Evolutionary conservation across 2,329 filamentous ascomycete species (phyloP), one percentile per base, ranked within the genome.

Genomic region (Aspergillus arachidicola): DNA sequence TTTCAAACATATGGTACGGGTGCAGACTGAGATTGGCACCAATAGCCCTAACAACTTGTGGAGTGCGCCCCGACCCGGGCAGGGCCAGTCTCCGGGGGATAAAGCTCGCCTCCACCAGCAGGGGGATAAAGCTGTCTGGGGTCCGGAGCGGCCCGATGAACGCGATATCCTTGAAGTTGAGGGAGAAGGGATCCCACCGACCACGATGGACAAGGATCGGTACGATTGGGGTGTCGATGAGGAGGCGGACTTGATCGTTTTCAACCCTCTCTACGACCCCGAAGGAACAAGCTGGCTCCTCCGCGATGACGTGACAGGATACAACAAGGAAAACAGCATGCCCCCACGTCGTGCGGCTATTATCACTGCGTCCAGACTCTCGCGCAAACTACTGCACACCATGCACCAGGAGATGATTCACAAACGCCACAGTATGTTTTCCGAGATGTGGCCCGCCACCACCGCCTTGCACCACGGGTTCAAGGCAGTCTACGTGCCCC

Each of bases 371-470:
- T 91, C 91, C 0, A 88, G 94, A 59, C 90, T 98, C 80, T 95
- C 91, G 14, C 88, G 89, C 56, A 88, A 88, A 54, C 87, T 97
- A 55, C 84, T 98, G 16, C 82, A 89, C 65, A 90, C 90, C 21
- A 98, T 98, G 94, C 94, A 98, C 81, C 86, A 88, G 60, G 93
- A 97, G 81, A 97, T 94, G 4, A 88, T 89, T 34, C 86, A 92
- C 71, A 89, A 90, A 73, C 94, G 93, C 71, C 91, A 96, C 78
- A 91, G 92, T 67, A 96, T 95, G 82, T 96, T 96, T 76, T 92
- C 93, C 0, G 94, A 98, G 78, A 97, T 97, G 94, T 97, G 93
- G 93, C 92, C 94, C 0, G 90, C 90, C 1, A 95, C 91, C 0
- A 89, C 92, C 1, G 92, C 94, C 1, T 84, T 98, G 11, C 94